Base-by-base conservation (phyloP, 2,329 filamentous ascomycete species). In the Biscogniauxia mediterranea region DNA sequence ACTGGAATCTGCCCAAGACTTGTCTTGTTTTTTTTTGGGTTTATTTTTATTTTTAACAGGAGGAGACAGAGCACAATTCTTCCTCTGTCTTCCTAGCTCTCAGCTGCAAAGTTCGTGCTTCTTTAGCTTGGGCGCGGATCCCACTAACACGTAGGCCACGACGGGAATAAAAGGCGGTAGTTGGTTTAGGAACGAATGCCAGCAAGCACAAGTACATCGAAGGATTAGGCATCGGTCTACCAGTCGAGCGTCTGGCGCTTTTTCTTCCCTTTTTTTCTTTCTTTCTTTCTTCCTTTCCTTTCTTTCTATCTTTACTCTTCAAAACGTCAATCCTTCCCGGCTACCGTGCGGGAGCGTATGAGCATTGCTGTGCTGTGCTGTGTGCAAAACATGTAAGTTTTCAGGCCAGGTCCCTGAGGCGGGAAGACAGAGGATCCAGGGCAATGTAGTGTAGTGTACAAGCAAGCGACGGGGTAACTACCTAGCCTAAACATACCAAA, bases 401-500 rank as follows among this genome's bases (percentile, higher is more conserved):
- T 46, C 32, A 38, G 32, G 32, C 13, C 23, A 23, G 23, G 32
- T 38, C 32, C 23, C 23, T 23, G 32, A 38, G 7, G 32, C 32
- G 7, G 13, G 32, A 15, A 15, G 32, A 38, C 3, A 38, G 23
- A 23, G 23, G 5, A 23, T 5, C 23, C 23, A 23, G 23, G 23
- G 32, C 38, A 46, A 11, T 5, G 6, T n/a, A 46, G 38, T n/a
- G 38, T 46, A 46, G 15, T n/a, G 13, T 46, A 46, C 38, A 62
- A 20, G 42, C 56, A 65, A 52, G 56, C 59, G 56, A 62, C 62
- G 61, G 61, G 63, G 46, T 65, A 63, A 61, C 52, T 56, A 25
- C 20, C 20, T 38, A 53, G 51, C 54, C 56, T 52, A 58, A 61
- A 57, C 52, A 26, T 15, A 56, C 56, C 55, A 55, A 54, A 55